phyloP scores from a whole-genome alignment of 2,329 filamentous ascomycete species.

The Botrytis deweyae region DNA sequence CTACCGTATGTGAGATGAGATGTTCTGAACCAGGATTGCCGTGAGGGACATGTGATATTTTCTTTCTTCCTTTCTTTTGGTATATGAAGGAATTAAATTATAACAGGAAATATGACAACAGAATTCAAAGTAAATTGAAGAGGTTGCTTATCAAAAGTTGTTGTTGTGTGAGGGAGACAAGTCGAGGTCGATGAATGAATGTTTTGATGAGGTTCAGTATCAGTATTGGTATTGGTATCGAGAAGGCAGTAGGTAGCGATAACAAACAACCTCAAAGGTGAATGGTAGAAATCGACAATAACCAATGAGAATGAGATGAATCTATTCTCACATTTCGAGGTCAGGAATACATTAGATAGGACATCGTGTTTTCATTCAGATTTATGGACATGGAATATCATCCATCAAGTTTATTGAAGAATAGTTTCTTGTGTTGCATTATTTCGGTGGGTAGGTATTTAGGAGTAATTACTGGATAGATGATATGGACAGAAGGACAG shows the following conservation, averaged over 20 bases:
- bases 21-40: not conserved
- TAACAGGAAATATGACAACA: not conserved
- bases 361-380: not conserved
- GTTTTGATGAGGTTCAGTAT: conserved; percentile 3
- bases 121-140: not conserved
- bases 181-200: not conserved
- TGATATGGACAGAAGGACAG: not conserved
- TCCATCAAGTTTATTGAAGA: not conserved
- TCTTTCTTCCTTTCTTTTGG: not conserved
- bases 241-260: not conserved
- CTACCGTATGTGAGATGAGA: not conserved
- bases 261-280: conserved; percentile 2
- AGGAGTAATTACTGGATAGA: not conserved
- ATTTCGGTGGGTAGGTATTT: not conserved
- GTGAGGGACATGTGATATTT: not conserved
- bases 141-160: not conserved
- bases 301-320: not conserved
- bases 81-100: not conserved
- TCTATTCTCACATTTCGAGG: not conserved
- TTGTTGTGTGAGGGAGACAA: not conserved
- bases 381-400: not conserved
- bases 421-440: not conserved
- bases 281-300: not conserved
- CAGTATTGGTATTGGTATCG: no score
- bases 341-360: not conserved